Percentiles rank a stretch among this genome's conserved stretches.
phyloP scores from a whole-genome alignment of 805 yeast genomes.

The Kluyveromyces lactis region DNA sequence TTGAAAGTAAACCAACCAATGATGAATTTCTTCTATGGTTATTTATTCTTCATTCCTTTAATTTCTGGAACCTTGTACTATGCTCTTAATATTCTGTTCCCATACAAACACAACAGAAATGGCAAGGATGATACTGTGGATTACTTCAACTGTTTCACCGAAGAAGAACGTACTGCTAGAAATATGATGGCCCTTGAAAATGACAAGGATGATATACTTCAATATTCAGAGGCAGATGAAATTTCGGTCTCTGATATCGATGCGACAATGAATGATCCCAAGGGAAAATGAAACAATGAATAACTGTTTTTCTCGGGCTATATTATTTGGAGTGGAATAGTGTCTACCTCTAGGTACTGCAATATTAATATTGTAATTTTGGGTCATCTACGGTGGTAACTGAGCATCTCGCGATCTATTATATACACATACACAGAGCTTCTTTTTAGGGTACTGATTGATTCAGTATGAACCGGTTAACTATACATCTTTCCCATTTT shows the following conservation, averaged over 20 bases:
- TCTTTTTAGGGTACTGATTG: too few species aligned
- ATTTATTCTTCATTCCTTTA: constrained; percentile 17
- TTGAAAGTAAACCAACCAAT: constrained; percentile 10
- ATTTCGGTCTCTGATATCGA: background rate
- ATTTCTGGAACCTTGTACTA: constrained; percentile 12
- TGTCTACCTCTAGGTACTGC: too few species aligned
- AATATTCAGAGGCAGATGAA: constrained; percentile 8
- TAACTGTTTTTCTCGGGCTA: too few species aligned
- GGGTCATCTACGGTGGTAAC: too few species aligned
- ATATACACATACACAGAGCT: too few species aligned
- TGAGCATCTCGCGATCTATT: too few species aligned
- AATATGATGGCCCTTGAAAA: constrained; percentile 14
- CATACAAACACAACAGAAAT: constrained; percentile 11
- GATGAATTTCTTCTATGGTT: constrained; percentile 17
- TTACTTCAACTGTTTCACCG: constrained; percentile 18
- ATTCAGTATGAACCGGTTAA: too few species aligned
- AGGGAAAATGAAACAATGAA: too few species aligned
- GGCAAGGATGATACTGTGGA: constrained; percentile 14
- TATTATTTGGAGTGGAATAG: too few species aligned
- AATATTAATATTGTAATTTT: too few species aligned
- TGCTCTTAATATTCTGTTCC: constrained; percentile 10
- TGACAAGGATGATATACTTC: constrained; percentile 6
- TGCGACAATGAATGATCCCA: background rate
- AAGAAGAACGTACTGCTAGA: constrained; percentile 10
- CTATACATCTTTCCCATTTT: too few species aligned